Evolutionary conservation across 2,329 filamentous ascomycete genomes (phyloP), one percentile per base, ranked within the genome.

Genomic region (Cytospora piceae): DNA sequence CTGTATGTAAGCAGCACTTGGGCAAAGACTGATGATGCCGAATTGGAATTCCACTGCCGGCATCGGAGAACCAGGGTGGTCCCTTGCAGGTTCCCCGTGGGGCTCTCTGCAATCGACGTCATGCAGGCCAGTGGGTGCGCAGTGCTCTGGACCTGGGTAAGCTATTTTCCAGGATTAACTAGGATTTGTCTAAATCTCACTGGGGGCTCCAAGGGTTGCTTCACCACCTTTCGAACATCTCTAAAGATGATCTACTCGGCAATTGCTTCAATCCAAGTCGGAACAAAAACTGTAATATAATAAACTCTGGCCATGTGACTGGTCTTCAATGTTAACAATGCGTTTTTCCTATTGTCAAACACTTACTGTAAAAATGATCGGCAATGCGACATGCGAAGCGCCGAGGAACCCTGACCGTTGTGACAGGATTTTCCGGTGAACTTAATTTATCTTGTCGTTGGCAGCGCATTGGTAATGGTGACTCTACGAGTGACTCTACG

Each of bases 31-130:
- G n/a, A 49, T 24, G 11, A 12, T 22, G 52, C 49, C 46, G 37
- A 52, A 39, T 29, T 24, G 51, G 20, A 22, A n/a, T 49, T 20
- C 20, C 11, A 49, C 2, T 49, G n/a, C 46, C 46, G 46, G n/a
- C 46, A 49, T 24, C 46, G 46, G 46, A 49, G 4, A 8, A 12
- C 11, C n/a, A 49, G 46, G 9, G 46, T 49, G n/a, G n/a, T 49
- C 46, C 60, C 27, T 51, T 51, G 46, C 24, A 58, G 56, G 51
- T 64, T 64, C 63, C 63, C 63, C 63, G 63, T 64, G 63, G 63
- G 63, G 63, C 56, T 61, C 22, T 56, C 49, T 55, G 29, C 24
- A 32, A 27, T 20, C 55, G 55, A 64, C 61, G 62, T 64, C 62
- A 64, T 64, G 55, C 56, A 62, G 32, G 12, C 24, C 49, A 22